A percentile compares a stretch with the other conserved stretches of the same genome.
These are phyloP conservation scores for Alternaria triticina DNA, from an alignment of 2,329 filamentous ascomycete genomes.

Conservation along the genomic window DNA sequence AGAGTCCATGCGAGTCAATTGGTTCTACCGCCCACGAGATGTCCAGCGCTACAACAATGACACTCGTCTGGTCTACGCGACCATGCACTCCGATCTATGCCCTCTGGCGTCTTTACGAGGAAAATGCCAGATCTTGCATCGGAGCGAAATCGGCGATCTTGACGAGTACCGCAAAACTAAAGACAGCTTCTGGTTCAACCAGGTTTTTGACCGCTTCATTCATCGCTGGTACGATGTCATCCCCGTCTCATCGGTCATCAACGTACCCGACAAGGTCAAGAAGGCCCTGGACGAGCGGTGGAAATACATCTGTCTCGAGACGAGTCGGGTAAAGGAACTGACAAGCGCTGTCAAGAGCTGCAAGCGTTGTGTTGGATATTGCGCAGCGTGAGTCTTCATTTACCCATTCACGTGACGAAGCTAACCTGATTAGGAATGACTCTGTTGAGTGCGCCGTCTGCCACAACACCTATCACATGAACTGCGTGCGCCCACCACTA, in stretches of 20 bases:
- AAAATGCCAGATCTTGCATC: slow-evolving; percentile 89
- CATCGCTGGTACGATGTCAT: slow-evolving; percentile 98
- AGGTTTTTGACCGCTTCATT: slow-evolving; percentile 97
- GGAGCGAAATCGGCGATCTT: slow-evolving; percentile 81
- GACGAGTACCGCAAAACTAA: slow-evolving; percentile 83
- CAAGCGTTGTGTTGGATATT: slow-evolving; percentile 90
- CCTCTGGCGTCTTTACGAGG: slow-evolving; percentile 91
- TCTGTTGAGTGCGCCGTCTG: slow-evolving; percentile 98
- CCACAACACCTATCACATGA: slow-evolving; percentile 96
- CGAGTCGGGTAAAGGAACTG: slow-evolving; percentile 90
- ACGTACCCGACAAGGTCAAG: slow-evolving; percentile 93
- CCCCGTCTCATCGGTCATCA: slow-evolving; percentile 89
- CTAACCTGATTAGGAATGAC: slow-evolving; percentile 69
- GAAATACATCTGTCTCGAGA: slow-evolving; percentile 95
- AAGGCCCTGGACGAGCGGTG: slow-evolving; percentile 94
- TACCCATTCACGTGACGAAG: not conserved
- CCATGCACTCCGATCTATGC: slow-evolving; percentile 98
- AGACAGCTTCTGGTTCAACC: slow-evolving; percentile 96
- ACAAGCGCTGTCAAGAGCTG: slow-evolving; percentile 96
- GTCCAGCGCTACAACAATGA: slow-evolving; percentile 92
- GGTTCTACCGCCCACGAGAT: slow-evolving; percentile 97
- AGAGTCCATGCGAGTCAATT: slow-evolving; percentile 91
- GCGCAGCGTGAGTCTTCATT: slow-evolving; percentile 74
- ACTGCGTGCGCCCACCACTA: slow-evolving; percentile 89
- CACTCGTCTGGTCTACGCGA: slow-evolving; percentile 88